Evolutionary conservation across 1,284 basidiomycete species (phyloP).

Genomic region (Ganoderma leucocontextum): DNA sequence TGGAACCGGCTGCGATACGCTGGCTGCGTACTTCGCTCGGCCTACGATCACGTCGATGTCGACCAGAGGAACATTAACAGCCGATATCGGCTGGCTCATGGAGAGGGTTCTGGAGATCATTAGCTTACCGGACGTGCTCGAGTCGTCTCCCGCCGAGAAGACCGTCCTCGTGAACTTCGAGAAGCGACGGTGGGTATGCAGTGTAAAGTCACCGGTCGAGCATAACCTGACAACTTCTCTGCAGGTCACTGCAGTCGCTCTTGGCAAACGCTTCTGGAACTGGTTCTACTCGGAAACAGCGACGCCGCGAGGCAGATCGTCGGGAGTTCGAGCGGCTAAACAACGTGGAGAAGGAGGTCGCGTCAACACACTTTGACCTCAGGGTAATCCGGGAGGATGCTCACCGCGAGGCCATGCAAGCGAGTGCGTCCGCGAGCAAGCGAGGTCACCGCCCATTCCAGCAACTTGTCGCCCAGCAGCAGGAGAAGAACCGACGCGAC

Average conservation of each 20-base stretch:
- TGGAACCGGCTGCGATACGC: slow-evolving; percentile 65
- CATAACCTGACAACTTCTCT: slow-evolving; percentile 12
- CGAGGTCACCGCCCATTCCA: slow-evolving; percentile 75
- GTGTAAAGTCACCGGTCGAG: slow-evolving; percentile 4
- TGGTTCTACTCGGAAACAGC: slow-evolving; percentile 52
- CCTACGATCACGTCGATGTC: slow-evolving; percentile 53
- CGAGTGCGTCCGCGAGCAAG: slow-evolving; percentile 53
- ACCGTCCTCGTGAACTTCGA: slow-evolving; percentile 78
- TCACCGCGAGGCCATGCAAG: slow-evolving; percentile 62
- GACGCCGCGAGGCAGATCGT: slow-evolving; percentile 64
- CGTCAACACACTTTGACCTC: slow-evolving; percentile 66
- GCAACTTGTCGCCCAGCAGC: slow-evolving; percentile 63
- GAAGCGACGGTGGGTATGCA: slow-evolving; percentile 69
- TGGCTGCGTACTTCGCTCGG: slow-evolving; percentile 62
- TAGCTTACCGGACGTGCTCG: slow-evolving; percentile 75
- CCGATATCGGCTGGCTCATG: slow-evolving; percentile 83
- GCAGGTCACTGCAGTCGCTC: slow-evolving; percentile 71
- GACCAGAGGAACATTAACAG: slow-evolving; percentile 62
- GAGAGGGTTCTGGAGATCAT: slow-evolving; percentile 82
- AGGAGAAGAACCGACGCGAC: slow-evolving; percentile 83
- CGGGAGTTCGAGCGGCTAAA: slow-evolving; percentile 78
- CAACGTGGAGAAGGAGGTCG: slow-evolving; percentile 74
- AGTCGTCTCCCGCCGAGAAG: slow-evolving; percentile 56
- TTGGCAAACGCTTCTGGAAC: slow-evolving; percentile 59
- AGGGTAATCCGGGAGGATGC: slow-evolving; percentile 78